Conservation (phyloP, 2,329 filamentous ascomycete genomes). For the Diaporthe citriasiana region DNA sequence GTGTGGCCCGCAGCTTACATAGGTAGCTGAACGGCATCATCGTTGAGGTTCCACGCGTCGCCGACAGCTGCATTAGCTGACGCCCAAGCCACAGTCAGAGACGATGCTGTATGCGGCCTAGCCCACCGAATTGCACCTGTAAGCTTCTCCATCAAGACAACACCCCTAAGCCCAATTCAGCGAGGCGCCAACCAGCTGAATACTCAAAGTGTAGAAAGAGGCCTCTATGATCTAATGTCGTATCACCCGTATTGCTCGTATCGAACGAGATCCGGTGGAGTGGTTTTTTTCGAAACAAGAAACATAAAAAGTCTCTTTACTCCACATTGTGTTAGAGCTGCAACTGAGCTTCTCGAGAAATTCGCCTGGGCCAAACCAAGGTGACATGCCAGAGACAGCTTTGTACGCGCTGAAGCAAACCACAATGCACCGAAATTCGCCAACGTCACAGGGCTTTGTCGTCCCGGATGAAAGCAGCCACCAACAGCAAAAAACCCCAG, state of each 20-base stretch:
- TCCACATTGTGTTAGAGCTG: neutral
- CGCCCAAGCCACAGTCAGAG: neutral
- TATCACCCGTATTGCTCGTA: neutral
- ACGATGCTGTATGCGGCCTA: neutral
- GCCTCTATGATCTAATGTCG: neutral
- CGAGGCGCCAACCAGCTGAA: neutral
- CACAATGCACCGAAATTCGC: conserved; percentile 30
- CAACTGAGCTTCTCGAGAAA: neutral
- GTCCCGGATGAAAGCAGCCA: neutral
- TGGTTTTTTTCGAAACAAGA: neutral
- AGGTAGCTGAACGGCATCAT: neutral
- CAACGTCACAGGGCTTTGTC: neutral
- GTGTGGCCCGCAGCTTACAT: neutral
- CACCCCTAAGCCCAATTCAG: neutral
- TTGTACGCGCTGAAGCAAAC: neutral
- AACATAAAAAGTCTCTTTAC: neutral
- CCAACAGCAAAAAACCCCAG: neutral
- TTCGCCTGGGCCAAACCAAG: neutral
- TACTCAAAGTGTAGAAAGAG: neutral
- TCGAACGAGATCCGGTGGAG: neutral
- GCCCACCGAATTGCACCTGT: neutral
- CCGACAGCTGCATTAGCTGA: neutral
- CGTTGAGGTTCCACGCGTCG: conserved; percentile 17
- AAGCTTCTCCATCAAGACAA: neutral
- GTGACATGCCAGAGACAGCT: neutral